Evolutionary conservation across 495 filamentous ascomycete genomes (phyloP), one percentile per base, ranked within the genome.

Genomic region (Lophiotrema nucula): DNA sequence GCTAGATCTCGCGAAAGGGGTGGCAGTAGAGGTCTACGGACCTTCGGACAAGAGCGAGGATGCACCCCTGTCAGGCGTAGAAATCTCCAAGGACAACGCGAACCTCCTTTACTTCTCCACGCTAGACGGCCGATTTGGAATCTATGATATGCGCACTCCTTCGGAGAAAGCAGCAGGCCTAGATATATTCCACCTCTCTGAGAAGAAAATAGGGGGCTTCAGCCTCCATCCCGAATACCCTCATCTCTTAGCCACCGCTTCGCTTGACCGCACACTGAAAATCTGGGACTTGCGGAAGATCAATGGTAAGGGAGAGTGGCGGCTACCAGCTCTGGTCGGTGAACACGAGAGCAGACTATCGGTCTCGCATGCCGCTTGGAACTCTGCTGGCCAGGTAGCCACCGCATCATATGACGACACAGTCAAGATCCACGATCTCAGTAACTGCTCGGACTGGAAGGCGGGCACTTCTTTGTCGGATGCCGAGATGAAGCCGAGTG

Each of bases 151-250:
- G 48, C 84, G 91, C 15, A 76, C 81, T 4, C 77, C 82, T 19
- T 45, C 69, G 0, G 64, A 65, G 0, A 72, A 79, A n/a, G 74
- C 80, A 10, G 61, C 59, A 12, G 70, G 73, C 0, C 70, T 76
- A 3, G 81, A 90, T 2, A 74, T 84, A 5, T 92, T 87, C 79
- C 75, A 82, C n/a, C 74, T 98, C 10, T 87, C 85, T 0, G 90
- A 95, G 47, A 92, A 93, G 72, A 98, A 98, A 67, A 97, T 98
- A 47, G 95, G 95, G 22, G 93, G 93, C 1, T 96, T 97, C 74
- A 86, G 83, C 0, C 67, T 96, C 2, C 83, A 92, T 59, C 93
- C 95, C 0, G 70, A 80, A 0, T 76, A 87, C 0, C 82, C 90
- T 0, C 85, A 97, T 70, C 83, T 93, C 35, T 67, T 93, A n/a